Evolutionary conservation across 2,329 filamentous ascomycete species (phyloP), one percentile per base, ranked within the genome.

Genomic region (Calycina herbarum): DNA sequence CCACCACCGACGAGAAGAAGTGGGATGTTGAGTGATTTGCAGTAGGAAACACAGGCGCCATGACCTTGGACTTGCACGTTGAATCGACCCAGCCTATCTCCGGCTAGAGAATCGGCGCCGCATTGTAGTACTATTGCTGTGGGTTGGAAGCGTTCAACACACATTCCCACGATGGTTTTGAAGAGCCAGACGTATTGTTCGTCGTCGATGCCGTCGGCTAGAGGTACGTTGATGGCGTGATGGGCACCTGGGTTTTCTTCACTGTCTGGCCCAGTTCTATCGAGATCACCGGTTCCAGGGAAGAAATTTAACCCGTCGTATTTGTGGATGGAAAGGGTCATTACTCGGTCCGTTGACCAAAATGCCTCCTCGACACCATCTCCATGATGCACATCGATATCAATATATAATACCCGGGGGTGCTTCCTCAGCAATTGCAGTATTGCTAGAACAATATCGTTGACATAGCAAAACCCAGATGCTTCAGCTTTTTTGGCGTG

Each of bases 401-500:
- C 93, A 73, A 98, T 94, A 78, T 98, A 97, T 65, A 98, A 83
- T 7, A 98, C 94, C 59, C 94, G 90, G 17, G 93, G 88, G 72
- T 94, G 87, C 74, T 89, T 86, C 35, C 91, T 89, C 17, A 98
- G 83, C 10, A 99, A 85, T 76, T 97, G 91, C 45, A 98, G 85
- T 72, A 97, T 95, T 42, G 91, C 93, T 58, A 99, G 85, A 65
- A 98, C 95, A 73, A 98, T 98, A 78, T 99, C 95, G 78, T 99
- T 99, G 80, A 98, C 93, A 80, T 99, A 99, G 81, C 95, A 99
- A 79, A 99, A 99, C 0, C 95, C 95, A 15, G 91, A 94, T 0
- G 95, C 94, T 79, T 97, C 93, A 62, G 90, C 87, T 76, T 94
- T 95, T 79, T 98, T 97, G 57, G 95, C 95, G 75, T 99, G 95